Conservation (phyloP, 2,329 filamentous ascomycete genomes). For the Venturia aucupariae region DNA sequence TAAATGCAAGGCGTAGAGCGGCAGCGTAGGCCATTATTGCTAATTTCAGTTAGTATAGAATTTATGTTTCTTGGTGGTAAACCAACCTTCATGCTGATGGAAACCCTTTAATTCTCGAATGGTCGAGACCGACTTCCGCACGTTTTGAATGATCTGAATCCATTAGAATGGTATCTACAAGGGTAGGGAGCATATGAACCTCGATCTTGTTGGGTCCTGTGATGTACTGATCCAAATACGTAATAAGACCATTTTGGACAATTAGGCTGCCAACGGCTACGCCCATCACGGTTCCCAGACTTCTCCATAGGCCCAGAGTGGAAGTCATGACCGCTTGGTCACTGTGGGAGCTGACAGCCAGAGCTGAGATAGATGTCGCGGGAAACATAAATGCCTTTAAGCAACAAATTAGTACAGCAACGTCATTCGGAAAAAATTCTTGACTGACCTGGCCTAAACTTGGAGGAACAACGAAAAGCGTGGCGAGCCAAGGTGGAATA, state of each 20-base stretch:
- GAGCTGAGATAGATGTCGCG: constrained; percentile 31
- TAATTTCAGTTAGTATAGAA: not conserved
- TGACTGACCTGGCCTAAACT: constrained; percentile 27
- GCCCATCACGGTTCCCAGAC: constrained; percentile 64
- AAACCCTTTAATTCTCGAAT: constrained; percentile 37
- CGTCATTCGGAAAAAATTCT: too few relatives aligned
- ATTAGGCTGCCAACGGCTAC: constrained; percentile 62
- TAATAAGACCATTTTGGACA: constrained; percentile 59
- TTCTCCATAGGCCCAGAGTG: constrained; percentile 63
- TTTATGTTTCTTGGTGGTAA: not conserved
- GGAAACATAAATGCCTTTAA: constrained; percentile 31
- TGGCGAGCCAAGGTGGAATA: constrained; percentile 33
- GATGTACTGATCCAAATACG: constrained; percentile 51
- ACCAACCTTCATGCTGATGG: constrained; percentile 39
- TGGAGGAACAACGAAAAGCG: constrained; percentile 30
- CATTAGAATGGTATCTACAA: not conserved
- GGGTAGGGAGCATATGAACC: constrained; percentile 22
- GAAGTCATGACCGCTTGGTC: constrained; percentile 47
- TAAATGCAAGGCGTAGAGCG: constrained; percentile 32
- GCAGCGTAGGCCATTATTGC: constrained; percentile 17
- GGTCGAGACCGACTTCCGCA: constrained; percentile 41
- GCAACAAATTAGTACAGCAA: not conserved
- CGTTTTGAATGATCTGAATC: constrained; percentile 34
- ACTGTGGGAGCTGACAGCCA: constrained; percentile 33
- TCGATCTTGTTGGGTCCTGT: constrained; percentile 48